Percentiles rank a stretch among this genome's conserved stretches.
phyloP scores from a whole-genome alignment of 108 stramenopile species.

The Mayamaea pseudoterrestris region DNA sequence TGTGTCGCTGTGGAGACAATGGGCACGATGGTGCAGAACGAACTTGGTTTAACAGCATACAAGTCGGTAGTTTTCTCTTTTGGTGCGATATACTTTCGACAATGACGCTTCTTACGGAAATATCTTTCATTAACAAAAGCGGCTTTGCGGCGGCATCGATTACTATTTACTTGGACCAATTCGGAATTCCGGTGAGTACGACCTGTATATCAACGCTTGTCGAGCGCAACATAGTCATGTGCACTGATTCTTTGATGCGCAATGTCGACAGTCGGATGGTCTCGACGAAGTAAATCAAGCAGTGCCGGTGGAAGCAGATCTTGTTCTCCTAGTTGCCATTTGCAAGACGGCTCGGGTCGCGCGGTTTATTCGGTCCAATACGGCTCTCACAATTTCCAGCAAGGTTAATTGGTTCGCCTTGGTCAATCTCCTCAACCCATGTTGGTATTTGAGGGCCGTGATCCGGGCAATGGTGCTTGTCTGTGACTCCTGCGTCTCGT shows the following conservation, averaged over 20 bases:
- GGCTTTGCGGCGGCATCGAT: not conserved
- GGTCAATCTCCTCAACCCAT: conserved; percentile 20
- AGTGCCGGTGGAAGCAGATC: conserved; percentile 5
- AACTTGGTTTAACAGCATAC: conserved; percentile 6
- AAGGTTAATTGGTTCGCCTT: conserved; percentile 23
- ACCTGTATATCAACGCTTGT: too few relatives aligned
- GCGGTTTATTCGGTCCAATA: conserved; percentile 51
- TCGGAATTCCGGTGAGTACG: conserved; percentile 40
- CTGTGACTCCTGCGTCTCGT: too few relatives aligned
- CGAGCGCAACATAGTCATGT: too few relatives aligned
- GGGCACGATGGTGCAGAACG: not conserved
- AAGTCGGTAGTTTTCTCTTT: conserved; percentile 50
- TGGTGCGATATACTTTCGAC: conserved; percentile 66
- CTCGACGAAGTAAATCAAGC: conserved; percentile 4
- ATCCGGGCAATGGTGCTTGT: too few relatives aligned
- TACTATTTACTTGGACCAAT: conserved; percentile 17
- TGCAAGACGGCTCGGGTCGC: conserved; percentile 42
- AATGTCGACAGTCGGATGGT: conserved; percentile 2
- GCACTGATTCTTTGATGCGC: too few relatives aligned
- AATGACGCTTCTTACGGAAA: conserved; percentile 36
- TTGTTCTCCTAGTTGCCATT: conserved; percentile 28
- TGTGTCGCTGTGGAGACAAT: not conserved
- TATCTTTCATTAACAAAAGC: conserved; percentile 28
- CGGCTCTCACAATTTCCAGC: conserved; percentile 23
- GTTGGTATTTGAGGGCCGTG: too few relatives aligned